phyloP scores from a whole-genome alignment of 768 basidiomycete species.

The Phanerodontia chrysosporium region DNA sequence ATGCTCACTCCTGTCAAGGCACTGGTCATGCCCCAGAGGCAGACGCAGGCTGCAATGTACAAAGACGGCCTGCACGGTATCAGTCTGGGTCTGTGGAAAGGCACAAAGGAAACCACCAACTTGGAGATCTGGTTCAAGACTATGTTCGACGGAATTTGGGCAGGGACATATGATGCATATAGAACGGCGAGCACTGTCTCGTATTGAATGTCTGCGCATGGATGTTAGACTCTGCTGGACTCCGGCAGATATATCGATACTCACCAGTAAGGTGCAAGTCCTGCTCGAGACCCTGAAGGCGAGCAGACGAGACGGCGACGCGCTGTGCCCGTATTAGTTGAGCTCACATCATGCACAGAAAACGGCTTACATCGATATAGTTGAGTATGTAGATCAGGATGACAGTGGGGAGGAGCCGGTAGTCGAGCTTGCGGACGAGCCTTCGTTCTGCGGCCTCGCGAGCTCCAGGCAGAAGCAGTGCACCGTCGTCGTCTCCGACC shows the following conservation, averaged over 20 bases:
- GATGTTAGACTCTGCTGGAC: neutral
- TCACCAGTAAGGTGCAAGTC: slow-evolving; percentile 34
- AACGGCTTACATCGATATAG: slow-evolving; percentile 52
- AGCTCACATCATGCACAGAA: neutral
- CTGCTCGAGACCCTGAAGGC: slow-evolving; percentile 35
- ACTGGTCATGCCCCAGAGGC: slow-evolving; percentile 61
- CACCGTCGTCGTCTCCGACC: slow-evolving; percentile 12
- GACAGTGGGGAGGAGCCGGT: slow-evolving; percentile 51
- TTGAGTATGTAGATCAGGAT: slow-evolving; percentile 62
- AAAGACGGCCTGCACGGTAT: slow-evolving; percentile 44
- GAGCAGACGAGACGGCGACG: slow-evolving; percentile 34
- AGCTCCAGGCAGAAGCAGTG: slow-evolving; percentile 18
- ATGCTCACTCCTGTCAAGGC: slow-evolving; percentile 64
- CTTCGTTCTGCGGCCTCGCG: slow-evolving; percentile 27
- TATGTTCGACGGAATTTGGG: slow-evolving; percentile 68
- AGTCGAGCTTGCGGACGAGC: slow-evolving; percentile 55
- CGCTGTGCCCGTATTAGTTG: slow-evolving; percentile 23
- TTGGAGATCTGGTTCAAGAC: slow-evolving; percentile 51
- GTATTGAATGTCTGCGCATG: slow-evolving; percentile 44
- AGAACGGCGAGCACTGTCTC: slow-evolving; percentile 47
- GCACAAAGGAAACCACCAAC: slow-evolving; percentile 25
- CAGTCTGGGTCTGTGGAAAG: neutral
- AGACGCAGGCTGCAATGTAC: slow-evolving; percentile 57
- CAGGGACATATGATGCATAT: slow-evolving; percentile 57
- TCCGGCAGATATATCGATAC: too few species aligned